Evolutionary conservation across 1,284 basidiomycete genomes (phyloP), one percentile per base, ranked within the genome.

Genomic region (Ustilago nuda): DNA sequence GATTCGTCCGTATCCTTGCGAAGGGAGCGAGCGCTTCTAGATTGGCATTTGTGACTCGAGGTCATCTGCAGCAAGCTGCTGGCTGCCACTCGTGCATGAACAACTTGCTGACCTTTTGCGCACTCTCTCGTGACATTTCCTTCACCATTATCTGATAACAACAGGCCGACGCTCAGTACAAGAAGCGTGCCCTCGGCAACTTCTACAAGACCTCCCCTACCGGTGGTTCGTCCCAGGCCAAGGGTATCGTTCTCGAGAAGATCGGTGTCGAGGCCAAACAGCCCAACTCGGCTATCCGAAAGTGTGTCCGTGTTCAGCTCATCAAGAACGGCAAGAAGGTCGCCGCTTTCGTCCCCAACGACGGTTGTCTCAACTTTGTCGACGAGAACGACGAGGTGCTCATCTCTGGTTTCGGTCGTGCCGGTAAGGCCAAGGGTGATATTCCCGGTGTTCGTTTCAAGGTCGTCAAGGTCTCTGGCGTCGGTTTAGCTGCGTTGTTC

Each of bases 241-340:
- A 99, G 91, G 97, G 97, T 84, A 99, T 99, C 87, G 97, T 99
- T 78, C 92, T 99, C 78, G 97, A 99, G 90, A 99, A 99, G 91
- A 93, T 95, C 87, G 89, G 89, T 87, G 89, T 90, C 61, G 89
- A 90, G 88, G 94, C 94, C 85, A 96, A 96, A 89, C 94, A 97
- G 88, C 97, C 97, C 89, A 99, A 99, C 91, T 99, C 97, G 87
- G 97, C 97, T 87, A 98, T 99, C 88, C 94, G 97, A 88, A 99
- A 99, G 89, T 99, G 97, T 90, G 97, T 99, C 82, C 94, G 97
- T 90, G 97, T 99, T 76, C 97, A 99, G 87, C 91, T 99, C 85
- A 99, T 99, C 89, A 99, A 99, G 92, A 99, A 99, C 90, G 97
- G 97, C 86, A 99, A 99, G 93, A 98, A 99, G 89, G 67, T 80